Evolutionary conservation across 2,329 filamentous ascomycete species (phyloP).

Genomic region (Trichothecium roseum): DNA sequence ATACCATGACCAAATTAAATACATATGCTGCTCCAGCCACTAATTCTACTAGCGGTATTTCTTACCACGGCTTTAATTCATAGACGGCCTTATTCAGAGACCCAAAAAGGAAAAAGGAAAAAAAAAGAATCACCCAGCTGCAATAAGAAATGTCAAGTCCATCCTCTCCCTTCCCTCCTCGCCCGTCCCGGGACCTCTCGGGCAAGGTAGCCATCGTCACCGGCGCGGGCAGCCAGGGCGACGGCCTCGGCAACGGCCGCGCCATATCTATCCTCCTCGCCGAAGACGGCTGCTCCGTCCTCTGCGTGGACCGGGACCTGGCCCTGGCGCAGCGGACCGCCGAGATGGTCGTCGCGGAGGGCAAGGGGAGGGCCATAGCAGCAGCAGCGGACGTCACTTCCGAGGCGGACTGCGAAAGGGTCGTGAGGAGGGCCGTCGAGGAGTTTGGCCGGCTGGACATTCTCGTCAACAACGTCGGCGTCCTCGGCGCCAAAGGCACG

Average conservation of each 20-base stretch:
- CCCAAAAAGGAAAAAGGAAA: too few species aligned
- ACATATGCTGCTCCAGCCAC: too few species aligned
- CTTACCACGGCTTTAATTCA: too few species aligned
- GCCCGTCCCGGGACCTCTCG: conserved; percentile 14
- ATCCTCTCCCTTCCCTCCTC: conserved; percentile 5
- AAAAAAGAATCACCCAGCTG: neutral
- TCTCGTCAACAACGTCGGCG: conserved; percentile 54
- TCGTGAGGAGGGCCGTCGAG: conserved; percentile 28
- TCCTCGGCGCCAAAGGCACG: conserved; percentile 47
- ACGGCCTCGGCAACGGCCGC: conserved; percentile 51
- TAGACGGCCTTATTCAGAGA: too few species aligned
- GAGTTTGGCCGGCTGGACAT: conserved; percentile 50
- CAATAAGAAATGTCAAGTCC: neutral
- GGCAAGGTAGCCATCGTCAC: conserved; percentile 16
- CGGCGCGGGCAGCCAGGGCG: conserved; percentile 27
- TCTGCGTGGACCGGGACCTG: conserved; percentile 45
- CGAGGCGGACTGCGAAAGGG: conserved; percentile 36
- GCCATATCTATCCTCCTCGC: conserved; percentile 49
- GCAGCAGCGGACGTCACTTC: conserved; percentile 44
- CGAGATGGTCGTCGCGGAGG: conserved; percentile 34
- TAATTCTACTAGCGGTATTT: too few species aligned
- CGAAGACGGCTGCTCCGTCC: conserved; percentile 44
- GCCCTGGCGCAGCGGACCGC: conserved; percentile 41
- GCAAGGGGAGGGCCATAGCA: conserved; percentile 28
- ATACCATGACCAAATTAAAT: too few species aligned